phyloP scores from a whole-genome alignment of 352 stramenopile species.

The Aphanomyces invadans region DNA sequence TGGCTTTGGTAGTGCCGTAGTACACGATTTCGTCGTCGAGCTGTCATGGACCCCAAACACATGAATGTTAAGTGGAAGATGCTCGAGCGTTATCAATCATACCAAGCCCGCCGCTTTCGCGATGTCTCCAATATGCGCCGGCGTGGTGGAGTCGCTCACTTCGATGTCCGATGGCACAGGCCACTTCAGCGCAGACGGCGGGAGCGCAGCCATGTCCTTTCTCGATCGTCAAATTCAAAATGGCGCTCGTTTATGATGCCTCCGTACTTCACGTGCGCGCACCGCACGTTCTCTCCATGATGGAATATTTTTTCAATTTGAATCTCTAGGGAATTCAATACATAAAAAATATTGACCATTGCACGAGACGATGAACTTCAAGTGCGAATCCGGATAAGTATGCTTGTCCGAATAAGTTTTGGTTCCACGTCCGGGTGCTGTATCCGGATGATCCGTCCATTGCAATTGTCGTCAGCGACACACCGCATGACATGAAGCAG shows the following conservation, averaged over 20 bases:
- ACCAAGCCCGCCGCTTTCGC: conserved; percentile 58
- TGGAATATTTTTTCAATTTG: no score
- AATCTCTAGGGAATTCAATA: no score
- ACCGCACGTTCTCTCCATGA: no score
- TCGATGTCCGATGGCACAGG: conserved; percentile 74
- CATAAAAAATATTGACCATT: no score
- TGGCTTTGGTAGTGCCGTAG: conserved; percentile 56
- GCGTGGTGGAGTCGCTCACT: conserved; percentile 69
- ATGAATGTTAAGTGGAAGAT: no score
- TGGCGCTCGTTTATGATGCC: neutral
- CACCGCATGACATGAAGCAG: no score
- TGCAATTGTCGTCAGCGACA: no score
- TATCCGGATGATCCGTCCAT: no score
- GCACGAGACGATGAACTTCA: no score
- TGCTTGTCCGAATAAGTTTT: no score
- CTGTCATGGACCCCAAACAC: conserved; percentile 26
- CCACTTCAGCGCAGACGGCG: conserved; percentile 49
- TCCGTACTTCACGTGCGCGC: neutral
- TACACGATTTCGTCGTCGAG: conserved; percentile 31
- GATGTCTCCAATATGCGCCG: conserved; percentile 59
- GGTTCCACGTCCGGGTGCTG: no score
- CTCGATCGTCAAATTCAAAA: neutral
- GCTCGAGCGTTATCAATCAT: conserved; percentile 13
- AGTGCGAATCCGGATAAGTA: no score
- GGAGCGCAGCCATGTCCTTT: conserved; percentile 27